phyloP scores from a whole-genome alignment of 2,329 filamentous ascomycete species.

The Fusarium sp. region DNA sequence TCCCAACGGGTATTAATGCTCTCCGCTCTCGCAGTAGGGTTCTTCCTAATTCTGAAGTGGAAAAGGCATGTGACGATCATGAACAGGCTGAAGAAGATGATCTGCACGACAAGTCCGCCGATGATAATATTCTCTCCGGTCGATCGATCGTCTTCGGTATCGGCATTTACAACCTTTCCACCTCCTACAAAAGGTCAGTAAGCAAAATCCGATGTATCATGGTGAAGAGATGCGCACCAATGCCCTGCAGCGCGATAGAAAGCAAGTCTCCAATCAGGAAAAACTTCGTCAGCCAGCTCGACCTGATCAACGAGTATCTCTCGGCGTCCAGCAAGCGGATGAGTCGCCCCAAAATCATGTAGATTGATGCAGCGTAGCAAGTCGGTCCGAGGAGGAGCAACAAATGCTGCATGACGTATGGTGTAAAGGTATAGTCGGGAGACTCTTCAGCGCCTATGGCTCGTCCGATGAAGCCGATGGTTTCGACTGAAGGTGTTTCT shows the following conservation, averaged over 20 bases:
- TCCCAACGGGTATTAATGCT: conserved; percentile 20
- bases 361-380: conserved; percentile 56
- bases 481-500: conserved; percentile 16
- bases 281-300: conserved; percentile 58
- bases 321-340: conserved; percentile 50
- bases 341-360: conserved; percentile 56
- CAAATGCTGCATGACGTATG: conserved; percentile 52
- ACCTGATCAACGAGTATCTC: conserved; percentile 52
- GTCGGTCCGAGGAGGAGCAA: conserved; percentile 51
- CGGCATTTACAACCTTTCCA: conserved; percentile 14
- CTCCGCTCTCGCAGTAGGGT: neutral
- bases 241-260: conserved; percentile 48
- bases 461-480: conserved; percentile 57
- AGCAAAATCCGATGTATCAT: neutral
- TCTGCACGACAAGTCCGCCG: conserved; percentile 62
- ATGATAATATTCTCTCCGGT: conserved; percentile 59
- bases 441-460: conserved; percentile 54
- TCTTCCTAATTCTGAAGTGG: conserved; percentile 20
- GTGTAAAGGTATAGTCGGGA: conserved; percentile 46
- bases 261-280: conserved; percentile 61
- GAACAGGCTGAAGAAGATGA: conserved; percentile 65
- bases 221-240: conserved; percentile 6
- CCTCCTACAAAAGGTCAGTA: neutral
- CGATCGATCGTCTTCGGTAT: conserved; percentile 30
- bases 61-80: conserved; percentile 51